These are phyloP conservation scores for Pleoardoris graminearum DNA, from an alignment of 2,329 filamentous ascomycete genomes.

Conservation along the genomic window DNA sequence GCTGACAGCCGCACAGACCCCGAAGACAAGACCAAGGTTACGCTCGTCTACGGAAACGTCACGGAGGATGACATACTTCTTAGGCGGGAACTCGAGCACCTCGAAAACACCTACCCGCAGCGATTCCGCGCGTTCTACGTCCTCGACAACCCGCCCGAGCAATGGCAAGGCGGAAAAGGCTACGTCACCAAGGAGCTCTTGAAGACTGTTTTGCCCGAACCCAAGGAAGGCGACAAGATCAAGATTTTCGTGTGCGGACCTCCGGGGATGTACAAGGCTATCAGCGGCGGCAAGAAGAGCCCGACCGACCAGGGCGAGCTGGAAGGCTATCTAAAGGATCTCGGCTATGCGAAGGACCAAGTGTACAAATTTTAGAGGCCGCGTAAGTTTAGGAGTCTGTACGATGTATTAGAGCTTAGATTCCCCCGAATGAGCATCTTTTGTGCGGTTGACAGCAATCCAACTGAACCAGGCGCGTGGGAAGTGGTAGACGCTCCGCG, in stretches of 20 bases:
- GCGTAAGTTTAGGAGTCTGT: constrained; percentile 15
- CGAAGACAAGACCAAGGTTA: constrained; percentile 96
- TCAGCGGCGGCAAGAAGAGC: constrained; percentile 87
- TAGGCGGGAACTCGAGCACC: constrained; percentile 77
- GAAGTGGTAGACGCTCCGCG: too few species aligned
- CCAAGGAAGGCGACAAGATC: constrained; percentile 80
- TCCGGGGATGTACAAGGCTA: constrained; percentile 88
- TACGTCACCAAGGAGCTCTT: constrained; percentile 87
- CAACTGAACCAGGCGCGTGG: too few species aligned
- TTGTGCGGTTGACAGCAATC: not conserved
- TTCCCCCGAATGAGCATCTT: not conserved
- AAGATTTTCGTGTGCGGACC: constrained; percentile 97
- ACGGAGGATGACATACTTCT: constrained; percentile 88
- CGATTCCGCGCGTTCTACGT: constrained; percentile 95
- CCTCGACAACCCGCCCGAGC: constrained; percentile 79
- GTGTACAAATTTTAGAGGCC: constrained; percentile 72
- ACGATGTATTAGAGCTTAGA: constrained; percentile 22
- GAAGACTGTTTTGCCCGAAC: constrained; percentile 92
- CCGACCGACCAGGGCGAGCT: constrained; percentile 95
- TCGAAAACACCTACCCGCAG: constrained; percentile 95
- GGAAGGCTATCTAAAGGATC: constrained; percentile 75
- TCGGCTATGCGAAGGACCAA: constrained; percentile 85
- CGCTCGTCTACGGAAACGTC: constrained; percentile 90
- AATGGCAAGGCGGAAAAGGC: constrained; percentile 77
- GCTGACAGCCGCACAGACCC: constrained; percentile 52